These are phyloP conservation scores for Boletus mariae DNA, from an alignment of 1,284 basidiomycete species.

Conservation along the genomic window DNA sequence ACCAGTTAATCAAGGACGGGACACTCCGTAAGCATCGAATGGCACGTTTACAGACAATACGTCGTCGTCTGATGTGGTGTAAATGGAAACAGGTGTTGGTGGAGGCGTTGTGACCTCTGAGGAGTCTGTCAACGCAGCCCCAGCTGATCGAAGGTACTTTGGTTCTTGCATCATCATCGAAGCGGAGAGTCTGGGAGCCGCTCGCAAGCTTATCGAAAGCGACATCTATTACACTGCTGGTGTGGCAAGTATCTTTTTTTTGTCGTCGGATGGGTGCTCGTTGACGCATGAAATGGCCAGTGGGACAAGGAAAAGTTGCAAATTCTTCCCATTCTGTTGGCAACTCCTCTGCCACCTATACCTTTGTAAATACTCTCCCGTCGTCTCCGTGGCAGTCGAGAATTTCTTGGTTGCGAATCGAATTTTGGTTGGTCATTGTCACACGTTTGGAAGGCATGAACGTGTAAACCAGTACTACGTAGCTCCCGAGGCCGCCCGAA, in stretches of 20 bases:
- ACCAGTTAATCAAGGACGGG: conserved; percentile 35
- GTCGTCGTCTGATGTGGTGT: not conserved
- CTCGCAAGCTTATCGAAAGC: conserved; percentile 42
- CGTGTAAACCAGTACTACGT: too few relatives aligned
- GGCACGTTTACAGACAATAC: not conserved
- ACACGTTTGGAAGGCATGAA: too few relatives aligned
- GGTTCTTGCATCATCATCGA: conserved; percentile 51
- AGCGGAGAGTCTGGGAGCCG: conserved; percentile 45
- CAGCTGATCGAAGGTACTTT: conserved; percentile 39
- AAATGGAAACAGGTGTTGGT: conserved; percentile 37
- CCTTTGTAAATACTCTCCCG: not conserved
- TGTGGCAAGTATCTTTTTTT: conserved; percentile 45
- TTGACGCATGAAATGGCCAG: conserved; percentile 10
- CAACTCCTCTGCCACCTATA: not conserved
- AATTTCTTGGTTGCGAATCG: not conserved
- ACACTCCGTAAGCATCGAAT: conserved; percentile 31
- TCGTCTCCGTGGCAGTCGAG: not conserved
- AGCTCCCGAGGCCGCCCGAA: too few relatives aligned
- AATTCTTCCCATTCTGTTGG: conserved; percentile 37
- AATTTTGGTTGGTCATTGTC: not conserved
- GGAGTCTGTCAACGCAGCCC: conserved; percentile 34
- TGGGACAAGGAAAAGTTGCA: conserved; percentile 42
- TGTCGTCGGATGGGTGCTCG: not conserved
- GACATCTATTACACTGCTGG: conserved; percentile 52
- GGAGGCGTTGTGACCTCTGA: conserved; percentile 45